Evolutionary conservation across 1,284 basidiomycete genomes (phyloP), one percentile per base, ranked within the genome.

Genomic region (Melampsora occidentalis): DNA sequence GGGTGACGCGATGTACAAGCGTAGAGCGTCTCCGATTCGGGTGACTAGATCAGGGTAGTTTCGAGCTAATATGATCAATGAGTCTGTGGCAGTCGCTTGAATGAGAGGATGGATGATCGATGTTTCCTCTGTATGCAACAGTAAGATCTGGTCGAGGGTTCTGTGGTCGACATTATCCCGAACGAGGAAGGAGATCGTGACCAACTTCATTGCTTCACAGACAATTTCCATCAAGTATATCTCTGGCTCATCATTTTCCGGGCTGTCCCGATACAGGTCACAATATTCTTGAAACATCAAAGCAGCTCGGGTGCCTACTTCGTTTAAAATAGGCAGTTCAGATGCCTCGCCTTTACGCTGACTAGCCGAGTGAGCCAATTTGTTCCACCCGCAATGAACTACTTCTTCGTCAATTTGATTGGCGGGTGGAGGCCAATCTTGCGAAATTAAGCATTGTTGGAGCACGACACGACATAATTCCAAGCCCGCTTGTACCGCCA

Each of bases 141-240:
- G 42, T 31, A 69, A 69, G 22, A 76, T 28, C 69, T 76, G 66
- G 39, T 69, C 57, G 4, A 76, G 48, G 28, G 66, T 39, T 49
- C 49, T 35, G 25, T 62, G 66, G 20, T 65, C 51, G 61, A 76
- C 39, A 53, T 51, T 42, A 59, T 76, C 67, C 35, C 68, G 57
- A n/a, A 59, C 57, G 33, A 76, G 35, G 46, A 42, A 48, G 42
- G 25, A 68, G 62, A 76, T 42, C 14, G 59, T 61, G 25, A 48
- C 42, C 49, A 76, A 48, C 59, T 76, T 76, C 42, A 76, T 76
- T 65, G 61, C 51, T 63, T 76, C 73, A 33, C 73, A 69, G 39
- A 76, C 62, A 2, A 69, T 76, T 28, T 69, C 59, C 22, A 69
- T 64, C 25, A 61, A 49, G 53, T 69, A 76, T 51, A 57, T 57